Base-by-base conservation (phyloP, 2,329 filamentous ascomycete species). In the Fusarium heterosporum region DNA sequence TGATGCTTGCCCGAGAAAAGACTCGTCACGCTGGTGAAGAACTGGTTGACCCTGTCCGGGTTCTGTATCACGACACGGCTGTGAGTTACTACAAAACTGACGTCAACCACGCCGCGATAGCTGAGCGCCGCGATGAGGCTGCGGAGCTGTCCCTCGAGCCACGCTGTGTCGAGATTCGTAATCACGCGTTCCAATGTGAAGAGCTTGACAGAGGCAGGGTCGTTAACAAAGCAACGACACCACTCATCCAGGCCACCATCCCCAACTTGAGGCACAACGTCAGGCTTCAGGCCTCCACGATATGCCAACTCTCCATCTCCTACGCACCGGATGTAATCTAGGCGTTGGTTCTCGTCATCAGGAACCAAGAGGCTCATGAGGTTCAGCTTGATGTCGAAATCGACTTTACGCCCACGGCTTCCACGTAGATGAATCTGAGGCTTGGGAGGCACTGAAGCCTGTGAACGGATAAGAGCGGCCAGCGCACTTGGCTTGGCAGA, bases 361-460 rank as follows among this genome's bases (percentile, higher is more conserved):
- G 84, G 79, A 3, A 87, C 78, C 7, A 88, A 77, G 12, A 87
- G 76, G 46, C 75, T 78, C 82, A 87, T 84, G 17, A 87, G 76
- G 71, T 87, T 87, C 40, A 87, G 75, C 69, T 81, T 83, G 59
- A 87, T 73, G 56, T 82, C 79, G 66, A 88, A 87, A 72, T 87
- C 85, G 30, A 83, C 68, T 63, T 71, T 76, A 57, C 75, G 73
- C n/a, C 78, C 76, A 29, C 81, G 79, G 30, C 75, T 80, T 42
- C 85, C 85, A 4, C 76, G 76, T 51, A 87, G 80, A 52, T 82
- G 78, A 22, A 87, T 79, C 62, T 83, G 79, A 0, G 83, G 84
- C 70, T 87, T 87, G 8, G 85, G 85, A 19, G 85, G 85, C 1
- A 87, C 77, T 2, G 81, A 81, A 14, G 84, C 81, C 55, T 86